Conservation (phyloP, 495 filamentous ascomycete genomes). For the Aspergillus biplanus region DNA sequence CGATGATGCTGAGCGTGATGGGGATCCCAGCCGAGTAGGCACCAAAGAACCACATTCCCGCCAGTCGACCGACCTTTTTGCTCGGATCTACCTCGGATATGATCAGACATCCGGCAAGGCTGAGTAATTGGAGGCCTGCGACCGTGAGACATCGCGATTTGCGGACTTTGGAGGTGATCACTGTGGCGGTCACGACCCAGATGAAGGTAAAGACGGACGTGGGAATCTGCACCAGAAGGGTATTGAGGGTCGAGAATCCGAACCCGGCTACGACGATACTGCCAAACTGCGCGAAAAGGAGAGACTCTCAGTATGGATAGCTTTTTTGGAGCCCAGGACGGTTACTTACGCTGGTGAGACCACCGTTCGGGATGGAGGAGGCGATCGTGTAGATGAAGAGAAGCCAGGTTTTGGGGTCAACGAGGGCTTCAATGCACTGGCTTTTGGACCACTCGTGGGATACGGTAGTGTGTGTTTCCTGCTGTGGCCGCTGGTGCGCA, state of each 20-base stretch:
- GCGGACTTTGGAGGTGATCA: constrained; percentile 29
- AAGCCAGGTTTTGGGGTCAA: constrained; percentile 23
- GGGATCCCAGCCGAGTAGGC: constrained; percentile 59
- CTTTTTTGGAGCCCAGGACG: background rate
- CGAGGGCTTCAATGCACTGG: constrained; percentile 19
- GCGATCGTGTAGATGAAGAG: constrained; percentile 19
- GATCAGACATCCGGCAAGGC: constrained; percentile 59
- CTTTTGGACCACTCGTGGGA: constrained; percentile 16
- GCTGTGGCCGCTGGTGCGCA: constrained; percentile 14
- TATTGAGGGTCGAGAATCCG: constrained; percentile 41
- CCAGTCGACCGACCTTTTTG: constrained; percentile 54
- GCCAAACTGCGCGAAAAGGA: constrained; percentile 31
- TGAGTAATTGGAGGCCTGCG: constrained; percentile 32
- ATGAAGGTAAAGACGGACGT: constrained; percentile 41
- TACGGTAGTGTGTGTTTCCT: constrained; percentile 14
- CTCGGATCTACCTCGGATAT: constrained; percentile 58
- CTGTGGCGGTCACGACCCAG: constrained; percentile 36
- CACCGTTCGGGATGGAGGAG: constrained; percentile 18
- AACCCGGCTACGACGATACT: constrained; percentile 46
- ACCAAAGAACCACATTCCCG: constrained; percentile 57
- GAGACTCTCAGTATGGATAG: background rate
- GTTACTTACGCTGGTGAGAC: constrained; percentile 19
- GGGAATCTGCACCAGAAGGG: constrained; percentile 43
- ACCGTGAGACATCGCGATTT: constrained; percentile 37
- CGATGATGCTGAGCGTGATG: constrained; percentile 57